These are phyloP conservation scores for Zygosaccharomyces sapae DNA, from an alignment of 1,139 yeast genomes.

Conservation along the genomic window DNA sequence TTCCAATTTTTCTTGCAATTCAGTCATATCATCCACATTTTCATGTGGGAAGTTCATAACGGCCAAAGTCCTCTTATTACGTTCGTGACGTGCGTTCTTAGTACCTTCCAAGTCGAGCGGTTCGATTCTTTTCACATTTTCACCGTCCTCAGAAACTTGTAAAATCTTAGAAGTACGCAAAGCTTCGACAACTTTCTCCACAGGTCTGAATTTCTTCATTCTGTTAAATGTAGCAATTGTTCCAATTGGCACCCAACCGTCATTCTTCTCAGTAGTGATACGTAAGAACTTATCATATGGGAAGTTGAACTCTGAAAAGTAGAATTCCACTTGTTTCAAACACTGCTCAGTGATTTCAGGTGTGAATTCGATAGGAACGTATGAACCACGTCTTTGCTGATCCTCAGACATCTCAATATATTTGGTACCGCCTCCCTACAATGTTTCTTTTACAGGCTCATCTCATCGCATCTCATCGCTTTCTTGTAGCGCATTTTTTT, in stretches of 20 bases:
- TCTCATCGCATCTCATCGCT: constrained; percentile 5
- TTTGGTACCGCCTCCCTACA: background rate
- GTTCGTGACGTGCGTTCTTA: constrained; percentile 56
- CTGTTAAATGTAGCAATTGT: constrained; percentile 88
- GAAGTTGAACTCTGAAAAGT: constrained; percentile 88
- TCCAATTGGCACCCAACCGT: constrained; percentile 93
- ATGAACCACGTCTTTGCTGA: constrained; percentile 32
- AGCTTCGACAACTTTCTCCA: constrained; percentile 77
- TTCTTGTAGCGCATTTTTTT: constrained; percentile 2
- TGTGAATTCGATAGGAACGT: constrained; percentile 37
- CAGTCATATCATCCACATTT: constrained; percentile 41
- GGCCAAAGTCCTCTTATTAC: constrained; percentile 53
- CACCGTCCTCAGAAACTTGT: constrained; percentile 78
- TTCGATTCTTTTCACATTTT: constrained; percentile 72
- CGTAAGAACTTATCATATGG: constrained; percentile 88
- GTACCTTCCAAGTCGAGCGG: constrained; percentile 42
- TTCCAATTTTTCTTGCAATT: constrained; percentile 75
- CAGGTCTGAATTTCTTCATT: constrained; percentile 91
- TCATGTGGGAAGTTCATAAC: constrained; percentile 60
- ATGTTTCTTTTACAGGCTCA: background rate
- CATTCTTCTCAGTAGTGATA: constrained; percentile 80
- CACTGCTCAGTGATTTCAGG: constrained; percentile 46
- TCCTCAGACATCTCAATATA: constrained; percentile 11
- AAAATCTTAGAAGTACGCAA: constrained; percentile 63
- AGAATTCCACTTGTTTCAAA: constrained; percentile 87